Evolutionary conservation across 441 rosid species (phyloP), one percentile per base, ranked within the genome.

Genomic region (Adansonia grandidieri): DNA sequence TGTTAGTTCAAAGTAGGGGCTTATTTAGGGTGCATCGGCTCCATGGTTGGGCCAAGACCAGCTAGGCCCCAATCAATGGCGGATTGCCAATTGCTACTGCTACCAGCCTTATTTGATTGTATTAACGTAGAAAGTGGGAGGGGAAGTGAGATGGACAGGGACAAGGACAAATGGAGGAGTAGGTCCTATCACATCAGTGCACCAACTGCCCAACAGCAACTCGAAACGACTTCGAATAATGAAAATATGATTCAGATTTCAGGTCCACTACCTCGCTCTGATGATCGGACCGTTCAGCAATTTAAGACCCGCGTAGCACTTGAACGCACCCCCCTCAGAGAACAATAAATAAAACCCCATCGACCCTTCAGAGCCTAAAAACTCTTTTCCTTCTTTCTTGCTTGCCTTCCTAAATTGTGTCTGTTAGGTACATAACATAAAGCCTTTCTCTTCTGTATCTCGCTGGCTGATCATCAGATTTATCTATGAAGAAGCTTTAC

Each of bases 401-500:
- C 40, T 37, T 3, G 40, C 40, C 40, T 37, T 4, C 42, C 42
- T 37, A 37, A 37, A 37, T 5, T 37, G 6, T 37, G 42, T 63
- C 42, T 65, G 73, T 74, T 75, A 66, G 73, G 40, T 37, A 37
- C 40, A 4, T 37, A 37, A 4, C 40, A 82, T 70, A 24, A 75
- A 15, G 60, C 17, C 78, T 71, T 79, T 76, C 73, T 77, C 80
- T 66, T 42, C 44, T 65, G 13, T 63, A 45, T 32, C 45, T 15
- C 42, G 9, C 69, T 64, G 22, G 1, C 24, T 40, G 6, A 24
- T 47, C 65, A 62, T 60, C 77, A 70, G 7, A 77, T 65, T 78
- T 77, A 58, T 22, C 75, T 13, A 91, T 92, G 97, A 91, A 91
- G 93, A 92, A 90, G 81, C 89, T 91, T 24, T 85, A 82, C 87